A percentile compares a stretch with the other conserved stretches of the same genome.
Conservation (phyloP, 2,329 filamentous ascomycete genomes). For the Geosmithia flava region DNA sequence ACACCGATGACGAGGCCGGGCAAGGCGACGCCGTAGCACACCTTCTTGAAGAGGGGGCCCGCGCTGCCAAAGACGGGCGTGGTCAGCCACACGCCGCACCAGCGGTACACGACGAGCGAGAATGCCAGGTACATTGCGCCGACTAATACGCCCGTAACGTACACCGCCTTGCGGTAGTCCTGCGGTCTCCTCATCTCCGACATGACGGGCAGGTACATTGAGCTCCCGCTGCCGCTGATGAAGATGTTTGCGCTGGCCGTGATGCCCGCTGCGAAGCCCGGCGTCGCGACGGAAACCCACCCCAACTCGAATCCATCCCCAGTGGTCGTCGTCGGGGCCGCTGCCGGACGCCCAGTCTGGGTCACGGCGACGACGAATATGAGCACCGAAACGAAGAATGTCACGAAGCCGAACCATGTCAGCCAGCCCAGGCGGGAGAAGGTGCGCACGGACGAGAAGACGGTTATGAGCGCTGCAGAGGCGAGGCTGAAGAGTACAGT, state of each 20-base stretch:
- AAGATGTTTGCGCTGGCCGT: conserved; percentile 47
- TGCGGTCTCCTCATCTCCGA: conserved; percentile 49
- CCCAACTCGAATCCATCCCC: conserved; percentile 49
- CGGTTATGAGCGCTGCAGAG: conserved; percentile 32
- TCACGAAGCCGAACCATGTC: conserved; percentile 47
- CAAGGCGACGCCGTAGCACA: conserved; percentile 27
- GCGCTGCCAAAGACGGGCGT: conserved; percentile 34
- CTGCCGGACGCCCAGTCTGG: conserved; percentile 39
- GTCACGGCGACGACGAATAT: conserved; percentile 48
- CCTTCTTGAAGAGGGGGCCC: conserved; percentile 25
- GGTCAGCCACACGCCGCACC: conserved; percentile 29
- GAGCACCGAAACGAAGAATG: conserved; percentile 44
- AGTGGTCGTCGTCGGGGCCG: conserved; percentile 36
- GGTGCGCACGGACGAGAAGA: conserved; percentile 39
- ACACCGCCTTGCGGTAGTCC: conserved; percentile 49
- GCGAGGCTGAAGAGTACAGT: conserved; percentile 44
- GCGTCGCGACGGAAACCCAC: conserved; percentile 40
- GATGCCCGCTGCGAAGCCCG: conserved; percentile 46
- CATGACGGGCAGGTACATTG: conserved; percentile 51
- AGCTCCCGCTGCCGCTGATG: conserved; percentile 44
- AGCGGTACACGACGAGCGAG: conserved; percentile 27
- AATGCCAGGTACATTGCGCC: conserved; percentile 18
- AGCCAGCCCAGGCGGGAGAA: conserved; percentile 50
- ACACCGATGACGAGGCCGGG: conserved; percentile 14
- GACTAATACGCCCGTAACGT: conserved; percentile 8